Evolutionary conservation across 352 stramenopile genomes (phyloP), one percentile per base, ranked within the genome.

Genomic region (Globisporangium apiculatum): DNA sequence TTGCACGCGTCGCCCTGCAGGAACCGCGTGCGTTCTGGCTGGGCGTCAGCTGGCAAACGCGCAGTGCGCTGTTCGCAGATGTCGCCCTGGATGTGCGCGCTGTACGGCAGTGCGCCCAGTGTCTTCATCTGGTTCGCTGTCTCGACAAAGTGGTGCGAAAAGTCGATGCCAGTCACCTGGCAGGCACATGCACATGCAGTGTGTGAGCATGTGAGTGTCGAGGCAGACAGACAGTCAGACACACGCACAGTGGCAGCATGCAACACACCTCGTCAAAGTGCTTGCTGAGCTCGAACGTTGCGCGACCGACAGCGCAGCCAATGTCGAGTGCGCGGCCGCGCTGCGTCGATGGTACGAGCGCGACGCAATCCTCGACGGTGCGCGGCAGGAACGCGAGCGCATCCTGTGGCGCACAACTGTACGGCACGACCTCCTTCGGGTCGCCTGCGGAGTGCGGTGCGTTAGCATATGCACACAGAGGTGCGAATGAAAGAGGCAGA

Each of bases 1-100:
- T 87, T 85, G 66, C 94, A 98, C 9, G 96, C 96, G 71, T 99
- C 96, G 5, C 94, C 95, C 56, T 96, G 85, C 51, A 86, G 77
- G 75, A 99, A 99, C n/a, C 76, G 67, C 5, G 95, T 76, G 51
- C 76, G 69, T 14, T 62, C 79, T 1, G 68, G 68, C 38, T 93
- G 77, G 7, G 86, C 73, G 48, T 72, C 77, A 14, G 66, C 55
- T 0, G 87, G 81, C 31, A 98, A 65, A 60, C 71, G 72, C 11
- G 76, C 86, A 43, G 80, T 74, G 51, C 78, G 72, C 24, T 67
- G 45, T 48, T 79, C 67, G 48, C 65, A 61, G 36, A 98, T 82
- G 59, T 98, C 86, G 48, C 87, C 91, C 70, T 97, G 88, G 49
- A 97, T 82, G 41, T 90, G 83, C 58, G 94, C 75, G 42, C 87